Percentiles rank a stretch among this genome's conserved stretches.
Conservation (phyloP, 345 rosid species). For the Salix arbutifolia region DNA sequence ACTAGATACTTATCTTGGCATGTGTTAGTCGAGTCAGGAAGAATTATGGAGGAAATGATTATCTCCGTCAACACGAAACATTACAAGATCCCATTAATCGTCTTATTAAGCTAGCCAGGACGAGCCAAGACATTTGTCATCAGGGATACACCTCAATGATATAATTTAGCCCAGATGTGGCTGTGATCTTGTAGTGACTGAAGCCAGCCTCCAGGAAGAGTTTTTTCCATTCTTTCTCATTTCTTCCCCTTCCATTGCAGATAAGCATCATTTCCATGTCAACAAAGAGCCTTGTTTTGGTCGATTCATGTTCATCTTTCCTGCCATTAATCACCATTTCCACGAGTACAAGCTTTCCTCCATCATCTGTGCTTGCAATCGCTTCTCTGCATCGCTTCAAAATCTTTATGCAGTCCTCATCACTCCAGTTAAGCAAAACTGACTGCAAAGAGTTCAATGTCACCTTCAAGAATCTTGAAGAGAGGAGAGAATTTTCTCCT, state of each 20-base stretch:
- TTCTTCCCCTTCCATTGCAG: slow-evolving; percentile 12
- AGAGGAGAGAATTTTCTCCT: background rate
- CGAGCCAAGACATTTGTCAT: background rate
- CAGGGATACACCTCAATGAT: slow-evolving; percentile 21
- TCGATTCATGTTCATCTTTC: slow-evolving; percentile 18
- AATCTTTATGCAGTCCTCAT: slow-evolving; percentile 20
- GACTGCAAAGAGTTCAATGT: slow-evolving; percentile 1
- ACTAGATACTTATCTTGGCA: background rate
- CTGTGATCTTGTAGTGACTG: slow-evolving; percentile 10
- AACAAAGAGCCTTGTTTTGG: slow-evolving; percentile 15
- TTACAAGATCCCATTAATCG: too few species aligned
- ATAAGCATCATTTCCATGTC: slow-evolving; percentile 24
- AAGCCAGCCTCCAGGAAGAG: slow-evolving; percentile 25
- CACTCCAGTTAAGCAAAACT: slow-evolving; percentile 20
- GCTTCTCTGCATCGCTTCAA: slow-evolving; percentile 24
- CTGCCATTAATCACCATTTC: slow-evolving; percentile 27
- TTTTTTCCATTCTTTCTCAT: slow-evolving; percentile 13
- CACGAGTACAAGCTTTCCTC: slow-evolving; percentile 32
- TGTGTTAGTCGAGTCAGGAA: background rate
- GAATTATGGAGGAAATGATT: background rate
- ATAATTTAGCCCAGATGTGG: slow-evolving; percentile 12
- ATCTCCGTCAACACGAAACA: too few species aligned
- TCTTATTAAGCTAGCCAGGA: background rate
- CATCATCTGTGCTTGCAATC: slow-evolving; percentile 12
- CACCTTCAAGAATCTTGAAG: background rate